A percentile compares a stretch with the other conserved stretches of the same genome.
Conservation (phyloP, 371 early-diverging fungal genomes). For the Mortierella sp. region DNA sequence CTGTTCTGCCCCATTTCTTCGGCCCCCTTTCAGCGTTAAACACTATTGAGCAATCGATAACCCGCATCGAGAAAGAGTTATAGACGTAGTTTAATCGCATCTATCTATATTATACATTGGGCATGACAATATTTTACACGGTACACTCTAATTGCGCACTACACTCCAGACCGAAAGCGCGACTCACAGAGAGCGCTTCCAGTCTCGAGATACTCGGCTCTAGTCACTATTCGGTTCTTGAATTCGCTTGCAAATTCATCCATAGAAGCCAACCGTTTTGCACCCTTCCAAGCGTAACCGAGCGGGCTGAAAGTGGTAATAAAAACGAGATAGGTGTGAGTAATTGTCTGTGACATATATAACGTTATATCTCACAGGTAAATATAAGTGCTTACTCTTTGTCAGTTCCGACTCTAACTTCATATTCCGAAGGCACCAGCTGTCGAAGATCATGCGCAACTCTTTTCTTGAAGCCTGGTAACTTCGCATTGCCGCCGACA, state of each 20-base stretch:
- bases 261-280: conserved; percentile 55
- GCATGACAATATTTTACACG: too few species aligned
- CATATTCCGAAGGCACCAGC: conserved; percentile 70
- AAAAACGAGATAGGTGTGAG: background rate
- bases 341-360: too few species aligned
- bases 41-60: too few species aligned
- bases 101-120: too few species aligned
- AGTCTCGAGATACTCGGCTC: conserved; percentile 69
- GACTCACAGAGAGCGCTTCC: conserved; percentile 66
- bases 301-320: conserved; percentile 58
- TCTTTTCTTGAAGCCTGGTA: conserved; percentile 77
- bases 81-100: too few species aligned
- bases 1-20: background rate
- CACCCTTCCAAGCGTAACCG: conserved; percentile 69
- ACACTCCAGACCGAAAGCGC: conserved; percentile 40
- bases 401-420: conserved; percentile 71
- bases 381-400: conserved; percentile 73
- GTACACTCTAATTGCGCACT: background rate
- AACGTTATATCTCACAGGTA: too few species aligned
- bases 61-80: too few species aligned
- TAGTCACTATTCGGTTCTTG: conserved; percentile 61
- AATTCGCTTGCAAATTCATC: conserved; percentile 61
- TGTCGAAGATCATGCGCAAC: conserved; percentile 74
- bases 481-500: conserved; percentile 79
- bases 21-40: background rate